Conservation (phyloP, 2,329 filamentous ascomycete genomes). For the Fusarium circinatum region DNA sequence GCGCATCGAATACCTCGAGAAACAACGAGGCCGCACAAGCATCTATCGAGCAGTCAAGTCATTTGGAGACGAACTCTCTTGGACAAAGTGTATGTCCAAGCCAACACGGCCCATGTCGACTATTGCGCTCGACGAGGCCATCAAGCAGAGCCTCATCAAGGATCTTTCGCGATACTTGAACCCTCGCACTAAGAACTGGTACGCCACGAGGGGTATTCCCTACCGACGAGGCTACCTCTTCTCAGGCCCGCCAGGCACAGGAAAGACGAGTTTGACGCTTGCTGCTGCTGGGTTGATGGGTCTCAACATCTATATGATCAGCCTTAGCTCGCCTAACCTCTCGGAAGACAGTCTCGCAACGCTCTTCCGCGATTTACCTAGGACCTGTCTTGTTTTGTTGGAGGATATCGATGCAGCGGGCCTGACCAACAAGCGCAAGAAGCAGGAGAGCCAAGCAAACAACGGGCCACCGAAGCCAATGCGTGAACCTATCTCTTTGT, state of each 20-base stretch:
- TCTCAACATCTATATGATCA: constrained; percentile 32
- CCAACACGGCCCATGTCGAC: constrained; percentile 29
- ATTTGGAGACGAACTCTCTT: not conserved
- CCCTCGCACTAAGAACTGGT: constrained; percentile 30
- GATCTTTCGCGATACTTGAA: constrained; percentile 32
- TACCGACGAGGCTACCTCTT: constrained; percentile 38
- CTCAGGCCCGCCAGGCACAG: constrained; percentile 33
- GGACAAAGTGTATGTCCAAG: constrained; percentile 31
- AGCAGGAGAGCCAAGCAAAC: not conserved
- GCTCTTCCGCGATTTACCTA: constrained; percentile 10
- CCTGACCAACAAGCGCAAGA: constrained; percentile 5
- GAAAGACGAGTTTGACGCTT: constrained; percentile 32
- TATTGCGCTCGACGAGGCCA: constrained; percentile 21
- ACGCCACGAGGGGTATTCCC: constrained; percentile 32
- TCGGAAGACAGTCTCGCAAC: constrained; percentile 21
- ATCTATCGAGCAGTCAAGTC: constrained; percentile 15
- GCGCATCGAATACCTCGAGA: constrained; percentile 20
- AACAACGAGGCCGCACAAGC: constrained; percentile 22
- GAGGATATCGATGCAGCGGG: constrained; percentile 32
- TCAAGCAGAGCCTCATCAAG: constrained; percentile 26
- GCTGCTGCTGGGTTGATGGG: constrained; percentile 29
- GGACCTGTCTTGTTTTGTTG: constrained; percentile 19
- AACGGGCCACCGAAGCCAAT: not conserved
- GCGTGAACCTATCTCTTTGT: constrained; percentile 53
- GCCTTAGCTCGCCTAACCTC: constrained; percentile 3